Percentiles rank a stretch among this genome's conserved stretches.
Conservation (phyloP, 1,284 basidiomycete genomes). For the Mixia osmundae region DNA sequence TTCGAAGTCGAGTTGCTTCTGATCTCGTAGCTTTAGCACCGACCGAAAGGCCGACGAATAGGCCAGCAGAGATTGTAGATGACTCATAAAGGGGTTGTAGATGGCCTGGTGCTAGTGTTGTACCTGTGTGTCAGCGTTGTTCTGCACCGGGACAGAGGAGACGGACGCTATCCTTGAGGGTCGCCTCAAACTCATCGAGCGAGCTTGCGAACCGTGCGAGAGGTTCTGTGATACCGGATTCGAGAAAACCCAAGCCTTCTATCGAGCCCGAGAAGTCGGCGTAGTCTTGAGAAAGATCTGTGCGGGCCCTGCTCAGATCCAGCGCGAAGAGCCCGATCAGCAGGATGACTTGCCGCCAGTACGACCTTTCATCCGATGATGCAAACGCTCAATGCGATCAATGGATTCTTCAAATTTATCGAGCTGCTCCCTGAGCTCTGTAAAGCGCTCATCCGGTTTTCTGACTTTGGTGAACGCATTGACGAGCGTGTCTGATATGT, state of each 20-base stretch:
- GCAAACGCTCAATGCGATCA: slow-evolving; percentile 55
- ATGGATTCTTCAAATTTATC: slow-evolving; percentile 91
- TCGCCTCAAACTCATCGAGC: slow-evolving; percentile 67
- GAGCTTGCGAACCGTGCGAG: slow-evolving; percentile 89
- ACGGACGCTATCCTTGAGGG: slow-evolving; percentile 54
- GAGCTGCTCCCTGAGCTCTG: slow-evolving; percentile 67
- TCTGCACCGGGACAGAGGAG: slow-evolving; percentile 2
- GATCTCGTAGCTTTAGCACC: slow-evolving; percentile 80
- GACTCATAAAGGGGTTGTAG: slow-evolving; percentile 63
- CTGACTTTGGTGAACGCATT: slow-evolving; percentile 85
- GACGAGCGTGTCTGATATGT: slow-evolving; percentile 78
- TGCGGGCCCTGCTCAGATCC: slow-evolving; percentile 22
- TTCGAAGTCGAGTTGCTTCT: slow-evolving; percentile 97
- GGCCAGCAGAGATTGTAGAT: slow-evolving; percentile 64
- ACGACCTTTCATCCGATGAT: slow-evolving; percentile 41
- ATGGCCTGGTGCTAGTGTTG: slow-evolving; percentile 48
- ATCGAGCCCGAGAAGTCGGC: slow-evolving; percentile 86
- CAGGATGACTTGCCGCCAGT: slow-evolving; percentile 50
- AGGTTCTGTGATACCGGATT: slow-evolving; percentile 91
- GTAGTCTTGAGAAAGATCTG: slow-evolving; percentile 87
- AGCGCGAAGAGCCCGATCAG: slow-evolving; percentile 14
- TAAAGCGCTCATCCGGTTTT: slow-evolving; percentile 87
- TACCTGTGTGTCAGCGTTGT: slow-evolving; percentile 6
- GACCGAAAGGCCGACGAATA: slow-evolving; percentile 75
- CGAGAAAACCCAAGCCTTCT: slow-evolving; percentile 87